phyloP scores from a whole-genome alignment of 1,284 basidiomycete species.

The Cutaneotrichosporon curvatum region DNA sequence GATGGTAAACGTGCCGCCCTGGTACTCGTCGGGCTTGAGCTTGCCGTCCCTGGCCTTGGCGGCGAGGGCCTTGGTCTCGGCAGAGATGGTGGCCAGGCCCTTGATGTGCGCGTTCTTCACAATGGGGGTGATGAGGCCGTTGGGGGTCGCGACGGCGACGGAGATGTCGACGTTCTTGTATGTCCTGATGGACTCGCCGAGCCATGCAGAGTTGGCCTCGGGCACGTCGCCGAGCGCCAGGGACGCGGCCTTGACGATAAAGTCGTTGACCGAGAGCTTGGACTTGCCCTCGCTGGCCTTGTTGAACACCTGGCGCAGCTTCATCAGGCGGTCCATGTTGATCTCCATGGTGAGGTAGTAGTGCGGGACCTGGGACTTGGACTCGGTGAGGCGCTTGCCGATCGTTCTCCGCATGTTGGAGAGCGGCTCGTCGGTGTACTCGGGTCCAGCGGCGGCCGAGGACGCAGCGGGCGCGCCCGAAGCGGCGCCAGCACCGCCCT shows the following conservation, averaged over 20 bases:
- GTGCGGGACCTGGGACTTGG: conserved; percentile 90
- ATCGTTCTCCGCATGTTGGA: conserved; percentile 94
- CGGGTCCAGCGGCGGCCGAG: conserved; percentile 48
- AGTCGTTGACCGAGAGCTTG: conserved; percentile 97
- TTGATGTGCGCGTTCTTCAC: conserved; percentile 87
- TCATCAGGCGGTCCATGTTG: conserved; percentile 87
- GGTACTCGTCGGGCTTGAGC: conserved; percentile 91
- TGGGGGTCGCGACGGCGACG: conserved; percentile 92
- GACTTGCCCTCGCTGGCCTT: conserved; percentile 64
- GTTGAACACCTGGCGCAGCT: conserved; percentile 95
- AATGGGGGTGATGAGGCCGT: conserved; percentile 95
- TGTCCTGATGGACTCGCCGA: conserved; percentile 93
- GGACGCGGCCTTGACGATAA: conserved; percentile 90
- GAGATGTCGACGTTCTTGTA: conserved; percentile 97
- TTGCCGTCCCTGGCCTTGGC: conserved; percentile 95
- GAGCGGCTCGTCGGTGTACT: conserved; percentile 86
- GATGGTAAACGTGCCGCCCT: conserved; percentile 98
- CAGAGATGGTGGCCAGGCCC: conserved; percentile 85
- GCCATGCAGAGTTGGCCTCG: conserved; percentile 95
- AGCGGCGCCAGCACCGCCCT: conserved; percentile 50
- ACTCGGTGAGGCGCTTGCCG: conserved; percentile 80
- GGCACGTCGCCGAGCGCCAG: conserved; percentile 91
- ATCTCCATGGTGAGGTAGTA: conserved; percentile 95
- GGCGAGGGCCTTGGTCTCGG: conserved; percentile 85
- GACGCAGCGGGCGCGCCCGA: conserved; percentile 38